These are phyloP conservation scores for Ceratocystiopsis sp. DNA, from an alignment of 2,329 filamentous ascomycete genomes.

Conservation along the genomic window DNA sequence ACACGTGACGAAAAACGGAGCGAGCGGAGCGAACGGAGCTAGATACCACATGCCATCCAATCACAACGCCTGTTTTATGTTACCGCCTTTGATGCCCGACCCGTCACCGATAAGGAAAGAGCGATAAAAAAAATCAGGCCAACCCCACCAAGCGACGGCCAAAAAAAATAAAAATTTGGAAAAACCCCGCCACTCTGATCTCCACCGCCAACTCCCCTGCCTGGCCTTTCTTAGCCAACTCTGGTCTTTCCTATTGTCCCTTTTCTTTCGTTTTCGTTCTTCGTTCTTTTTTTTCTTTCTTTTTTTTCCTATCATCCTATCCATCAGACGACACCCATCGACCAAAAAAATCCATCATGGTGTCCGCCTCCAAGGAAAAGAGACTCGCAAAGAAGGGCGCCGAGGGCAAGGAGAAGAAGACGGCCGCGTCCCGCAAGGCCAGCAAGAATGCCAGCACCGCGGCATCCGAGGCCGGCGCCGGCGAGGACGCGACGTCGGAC, in stretches of 20 bases:
- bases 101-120: too few relatives aligned
- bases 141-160: too few relatives aligned
- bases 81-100: too few relatives aligned
- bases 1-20: too few relatives aligned
- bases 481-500: slow-evolving; percentile 45
- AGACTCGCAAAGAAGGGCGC: slow-evolving; percentile 54
- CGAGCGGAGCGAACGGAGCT: too few relatives aligned
- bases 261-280: slow-evolving; percentile 1
- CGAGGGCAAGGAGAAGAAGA: slow-evolving; percentile 65
- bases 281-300: not conserved
- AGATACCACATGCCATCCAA: too few relatives aligned
- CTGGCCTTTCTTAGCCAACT: slow-evolving; percentile 1
- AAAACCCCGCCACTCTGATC: slow-evolving; percentile 1
- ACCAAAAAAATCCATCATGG: slow-evolving; percentile 30
- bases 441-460: slow-evolving; percentile 45
- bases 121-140: too few relatives aligned
- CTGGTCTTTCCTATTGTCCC: slow-evolving; percentile 1
- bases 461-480: slow-evolving; percentile 47
- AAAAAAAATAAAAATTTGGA: not conserved
- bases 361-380: slow-evolving; percentile 55
- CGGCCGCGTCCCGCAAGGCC: slow-evolving; percentile 48
- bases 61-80: too few relatives aligned
- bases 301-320: not conserved
- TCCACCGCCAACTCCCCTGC: too few relatives aligned
- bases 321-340: not conserved